These are phyloP conservation scores for Cochlearia excelsa DNA, from an alignment of 345 rosid genomes.

Conservation along the genomic window DNA sequence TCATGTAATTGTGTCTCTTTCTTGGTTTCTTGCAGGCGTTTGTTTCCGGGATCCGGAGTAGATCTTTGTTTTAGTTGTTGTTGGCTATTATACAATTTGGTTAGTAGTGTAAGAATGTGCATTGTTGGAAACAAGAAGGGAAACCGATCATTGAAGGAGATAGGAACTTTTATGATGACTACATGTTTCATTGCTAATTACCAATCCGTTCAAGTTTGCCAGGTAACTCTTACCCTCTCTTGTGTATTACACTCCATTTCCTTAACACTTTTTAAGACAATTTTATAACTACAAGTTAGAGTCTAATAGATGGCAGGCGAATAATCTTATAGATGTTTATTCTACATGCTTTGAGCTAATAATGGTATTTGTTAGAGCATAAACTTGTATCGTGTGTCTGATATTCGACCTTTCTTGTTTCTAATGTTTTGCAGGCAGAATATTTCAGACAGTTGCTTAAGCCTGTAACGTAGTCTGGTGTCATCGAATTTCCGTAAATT, in stretches of 20 bases:
- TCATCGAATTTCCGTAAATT: conserved; percentile 24
- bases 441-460: conserved; percentile 96
- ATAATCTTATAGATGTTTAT: not conserved
- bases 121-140: conserved; percentile 64
- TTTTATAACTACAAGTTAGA: not conserved
- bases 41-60: conserved; percentile 20
- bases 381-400: not conserved
- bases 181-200: conserved; percentile 62
- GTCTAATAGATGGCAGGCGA: not conserved
- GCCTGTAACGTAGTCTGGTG: conserved; percentile 86
- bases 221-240: conserved; percentile 47
- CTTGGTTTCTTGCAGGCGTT: conserved; percentile 42
- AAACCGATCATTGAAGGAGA: conserved; percentile 68
- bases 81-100: conserved; percentile 28
- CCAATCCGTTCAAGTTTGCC: conserved; percentile 87
- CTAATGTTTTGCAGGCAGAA: conserved; percentile 59
- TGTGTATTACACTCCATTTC: too few relatives aligned
- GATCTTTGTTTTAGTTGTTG: conserved; percentile 29
- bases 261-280: not conserved
- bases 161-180: conserved; percentile 77
- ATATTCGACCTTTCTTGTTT: not conserved
- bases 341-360: conserved; percentile 4
- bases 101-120: conserved; percentile 81
- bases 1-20: not conserved
- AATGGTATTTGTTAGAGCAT: not conserved